phyloP scores from a whole-genome alignment of 768 basidiomycete genomes.

The Phylloporus sp. region DNA sequence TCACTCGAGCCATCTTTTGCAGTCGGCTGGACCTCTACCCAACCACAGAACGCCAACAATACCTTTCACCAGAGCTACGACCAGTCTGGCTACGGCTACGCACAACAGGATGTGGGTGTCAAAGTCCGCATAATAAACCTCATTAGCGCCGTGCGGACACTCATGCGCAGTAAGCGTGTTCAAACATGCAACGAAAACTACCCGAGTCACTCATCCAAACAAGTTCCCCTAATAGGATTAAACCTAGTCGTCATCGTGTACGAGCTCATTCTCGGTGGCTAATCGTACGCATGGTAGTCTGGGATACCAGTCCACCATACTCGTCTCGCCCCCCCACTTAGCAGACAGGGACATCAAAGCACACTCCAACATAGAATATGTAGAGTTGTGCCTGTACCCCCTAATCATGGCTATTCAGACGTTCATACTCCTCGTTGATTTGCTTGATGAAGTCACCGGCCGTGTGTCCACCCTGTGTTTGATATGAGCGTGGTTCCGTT shows the following conservation, averaged over 20 bases:
- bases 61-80: constrained; percentile 68
- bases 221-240: constrained; percentile 88
- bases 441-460: constrained; percentile 70
- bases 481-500: constrained; percentile 27
- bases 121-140: constrained; percentile 88
- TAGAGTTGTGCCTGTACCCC: constrained; percentile 10
- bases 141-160: constrained; percentile 90
- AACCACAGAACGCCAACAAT: constrained; percentile 51
- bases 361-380: constrained; percentile 4
- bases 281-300: constrained; percentile 20
- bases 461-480: constrained; percentile 64
- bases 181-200: constrained; percentile 9
- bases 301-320: constrained; percentile 12
- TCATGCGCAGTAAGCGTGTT: constrained; percentile 87
- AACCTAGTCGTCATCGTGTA: constrained; percentile 88
- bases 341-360: constrained; percentile 8
- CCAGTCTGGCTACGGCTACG: constrained; percentile 54
- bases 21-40: constrained; percentile 89
- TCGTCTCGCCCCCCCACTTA: constrained; percentile 14
- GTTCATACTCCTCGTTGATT: constrained; percentile 70
- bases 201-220: constrained; percentile 17
- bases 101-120: constrained; percentile 60
- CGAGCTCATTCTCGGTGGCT: constrained; percentile 68
- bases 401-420: constrained; percentile 46
- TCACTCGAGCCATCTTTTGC: constrained; percentile 18